A percentile compares a stretch with the other conserved stretches of the same genome.
These are phyloP conservation scores for Diaporthe batatas DNA, from an alignment of 2,329 filamentous ascomycete species.

Conservation along the genomic window DNA sequence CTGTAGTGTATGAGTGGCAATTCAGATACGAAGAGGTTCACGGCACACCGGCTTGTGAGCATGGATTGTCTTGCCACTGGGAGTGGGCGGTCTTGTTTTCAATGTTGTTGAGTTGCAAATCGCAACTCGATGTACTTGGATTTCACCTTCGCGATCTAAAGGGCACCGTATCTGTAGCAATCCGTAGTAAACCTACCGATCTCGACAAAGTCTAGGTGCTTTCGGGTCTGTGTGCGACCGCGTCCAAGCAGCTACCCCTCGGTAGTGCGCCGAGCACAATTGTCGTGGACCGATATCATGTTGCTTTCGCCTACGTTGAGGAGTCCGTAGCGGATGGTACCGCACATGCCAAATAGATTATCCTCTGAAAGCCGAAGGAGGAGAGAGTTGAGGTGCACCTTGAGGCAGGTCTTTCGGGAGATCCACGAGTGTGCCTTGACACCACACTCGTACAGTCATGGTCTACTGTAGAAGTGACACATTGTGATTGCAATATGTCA, in stretches of 20 bases:
- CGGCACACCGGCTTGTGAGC: not conserved
- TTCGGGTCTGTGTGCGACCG: not conserved
- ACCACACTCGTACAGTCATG: not conserved
- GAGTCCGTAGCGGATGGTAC: not conserved
- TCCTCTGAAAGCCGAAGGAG: not conserved
- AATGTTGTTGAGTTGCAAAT: not conserved
- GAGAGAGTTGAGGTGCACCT: not conserved
- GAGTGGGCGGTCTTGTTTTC: not conserved
- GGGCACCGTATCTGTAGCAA: not conserved
- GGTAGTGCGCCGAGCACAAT: not conserved
- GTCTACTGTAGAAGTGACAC: not conserved
- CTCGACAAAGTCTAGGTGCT: not conserved
- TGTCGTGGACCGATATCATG: not conserved
- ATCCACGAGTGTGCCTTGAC: not conserved
- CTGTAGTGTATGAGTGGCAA: not conserved
- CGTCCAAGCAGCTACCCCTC: not conserved
- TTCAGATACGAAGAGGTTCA: not conserved
- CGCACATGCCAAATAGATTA: not conserved
- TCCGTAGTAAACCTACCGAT: not conserved
- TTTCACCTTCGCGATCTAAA: not conserved
- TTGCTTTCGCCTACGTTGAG: not conserved
- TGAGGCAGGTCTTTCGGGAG: not conserved
- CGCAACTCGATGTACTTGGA: not conserved
- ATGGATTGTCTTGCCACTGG: not conserved
- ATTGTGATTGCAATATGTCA: not conserved